These are phyloP conservation scores for Gigaspora rosea DNA, from an alignment of 192 early-diverging fungal species.

Conservation along the genomic window DNA sequence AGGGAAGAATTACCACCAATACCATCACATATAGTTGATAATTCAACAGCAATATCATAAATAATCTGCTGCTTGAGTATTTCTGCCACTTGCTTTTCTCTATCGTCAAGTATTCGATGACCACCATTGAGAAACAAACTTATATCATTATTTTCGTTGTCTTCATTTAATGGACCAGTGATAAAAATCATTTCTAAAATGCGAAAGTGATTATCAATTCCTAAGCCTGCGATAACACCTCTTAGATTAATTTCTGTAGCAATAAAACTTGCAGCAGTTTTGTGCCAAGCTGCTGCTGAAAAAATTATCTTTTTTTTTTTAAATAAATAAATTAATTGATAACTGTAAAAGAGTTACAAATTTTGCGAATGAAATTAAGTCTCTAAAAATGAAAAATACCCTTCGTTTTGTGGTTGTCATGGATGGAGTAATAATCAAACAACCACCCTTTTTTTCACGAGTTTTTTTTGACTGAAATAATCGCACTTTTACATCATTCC, in stretches of 20 bases:
- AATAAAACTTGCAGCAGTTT: constrained; percentile 5
- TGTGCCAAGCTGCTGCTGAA: constrained; percentile 4
- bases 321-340: too few species aligned
- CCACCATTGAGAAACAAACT: constrained; percentile 6
- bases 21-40: constrained; percentile 30
- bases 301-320: too few species aligned
- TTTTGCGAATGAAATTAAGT: not conserved
- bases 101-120: constrained; percentile 6
- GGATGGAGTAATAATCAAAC: constrained; percentile 13
- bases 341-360: too few species aligned
- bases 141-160: constrained; percentile 7
- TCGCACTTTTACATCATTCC: constrained; percentile 1
- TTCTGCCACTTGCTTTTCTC: constrained; percentile 12
- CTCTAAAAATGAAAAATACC: constrained; percentile 17
- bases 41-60: constrained; percentile 29
- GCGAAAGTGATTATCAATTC: constrained; percentile 28
- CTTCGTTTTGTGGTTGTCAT: constrained; percentile 30
- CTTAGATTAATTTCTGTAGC: not conserved
- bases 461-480: constrained; percentile 8
- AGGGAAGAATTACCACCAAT: constrained; percentile 25
- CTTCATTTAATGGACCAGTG: constrained; percentile 14
- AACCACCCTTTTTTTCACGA: constrained; percentile 12
- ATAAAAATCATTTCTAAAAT: constrained; percentile 29
- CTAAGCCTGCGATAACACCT: constrained; percentile 28
- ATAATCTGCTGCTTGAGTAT: constrained; percentile 22